Evolutionary conservation across 805 yeast species (phyloP), one percentile per base, ranked within the genome.

Genomic region (Saccharomycopsis sp.): DNA sequence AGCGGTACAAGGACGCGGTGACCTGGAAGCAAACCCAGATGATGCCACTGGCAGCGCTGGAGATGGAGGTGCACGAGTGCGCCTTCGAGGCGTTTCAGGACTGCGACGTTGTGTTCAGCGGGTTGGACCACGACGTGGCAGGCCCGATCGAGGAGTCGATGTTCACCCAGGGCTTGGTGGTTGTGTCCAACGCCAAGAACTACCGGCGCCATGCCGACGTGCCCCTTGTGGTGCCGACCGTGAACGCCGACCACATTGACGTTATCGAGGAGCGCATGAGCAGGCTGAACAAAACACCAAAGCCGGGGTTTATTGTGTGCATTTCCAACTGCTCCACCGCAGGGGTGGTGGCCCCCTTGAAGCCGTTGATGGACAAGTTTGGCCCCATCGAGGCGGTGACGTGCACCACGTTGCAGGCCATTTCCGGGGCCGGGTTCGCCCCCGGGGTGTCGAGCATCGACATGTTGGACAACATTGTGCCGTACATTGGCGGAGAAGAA

Each of bases 261-360:
- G 70, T 87, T 39, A 70, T 86, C 40, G 81, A 74, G 52, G 64
- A 73, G 40, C 73, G 73, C 51, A 65, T 79, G 19, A n/a, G n/a
- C n/a, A n/a, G n/a, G n/a, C n/a, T n/a, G n/a, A n/a, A n/a, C n/a
- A 60, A 61, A 12, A 68, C 60, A 17, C 80, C 87, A 26, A 75
- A 65, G 57, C 77, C 79, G 43, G 98, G 98, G 34, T 85, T 74
- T 63, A 81, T 86, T 51, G 79, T 89, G 34, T 92, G 98, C 66
- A 92, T 89, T 57, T 88, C 97, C 45, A 92, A 92, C 70, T 92
- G 98, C 67, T 88, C 97, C 36, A 92, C 98, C 27, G 98, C 97
- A 4, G 97, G 97, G 31, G 69, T 92, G 43, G 97, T 92, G 16
- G 96, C 96, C 10, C 97, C 97, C 36, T 69, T 92, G 58, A 86